Base-by-base conservation (phyloP, 805 yeast species). In the Saccharomycopsis babjevae region DNA sequence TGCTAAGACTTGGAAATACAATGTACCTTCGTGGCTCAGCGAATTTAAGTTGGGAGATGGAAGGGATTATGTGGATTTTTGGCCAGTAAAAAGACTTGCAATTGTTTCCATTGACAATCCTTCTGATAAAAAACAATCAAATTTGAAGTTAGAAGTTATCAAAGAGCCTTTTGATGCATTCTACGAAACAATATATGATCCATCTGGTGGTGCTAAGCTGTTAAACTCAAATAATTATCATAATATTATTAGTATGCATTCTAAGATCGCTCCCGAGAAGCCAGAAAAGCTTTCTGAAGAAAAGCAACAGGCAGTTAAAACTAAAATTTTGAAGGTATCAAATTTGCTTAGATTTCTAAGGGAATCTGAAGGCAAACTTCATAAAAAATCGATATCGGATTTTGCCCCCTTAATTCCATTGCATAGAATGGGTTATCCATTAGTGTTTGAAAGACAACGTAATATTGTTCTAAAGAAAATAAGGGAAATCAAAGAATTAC, bases 381-480 rank as follows among this genome's bases (percentile, higher is more conserved):
- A 57, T 20, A 57, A 60, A 39, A 50, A 36, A 57, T 39, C 46
- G 5, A 8, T 50, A 22, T 30, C 20, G 20, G 30, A 57, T 13
- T 18, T 56, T 30, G 22, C 30, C 5, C 56, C 61, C 11, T 11
- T 59, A 8, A 58, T 61, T 22, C 59, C 59, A n/a, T 38, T 61
- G 7, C 54, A 50, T 30, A 18, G 25, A 30, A 32, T 43, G 20
- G 64, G 64, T 11, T 32, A 22, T 11, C 58, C 54, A 5, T 50
- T 61, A 36, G 40, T 50, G 7, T 61, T 15, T 50, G 52, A 56
- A n/a, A 34, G 61, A 30, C 59, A 61, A 22, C 50, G 59, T 18
- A 61, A 61, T 36, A 32, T 61, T n/a, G 57, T 59, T n/a, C n/a
- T 54, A 11, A 46, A 52, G 18, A 39, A 25, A 40, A 59, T 61